Evolutionary conservation across 2,329 filamentous ascomycete genomes (phyloP), one percentile per base, ranked within the genome.

Genomic region (Penicillium sp.): DNA sequence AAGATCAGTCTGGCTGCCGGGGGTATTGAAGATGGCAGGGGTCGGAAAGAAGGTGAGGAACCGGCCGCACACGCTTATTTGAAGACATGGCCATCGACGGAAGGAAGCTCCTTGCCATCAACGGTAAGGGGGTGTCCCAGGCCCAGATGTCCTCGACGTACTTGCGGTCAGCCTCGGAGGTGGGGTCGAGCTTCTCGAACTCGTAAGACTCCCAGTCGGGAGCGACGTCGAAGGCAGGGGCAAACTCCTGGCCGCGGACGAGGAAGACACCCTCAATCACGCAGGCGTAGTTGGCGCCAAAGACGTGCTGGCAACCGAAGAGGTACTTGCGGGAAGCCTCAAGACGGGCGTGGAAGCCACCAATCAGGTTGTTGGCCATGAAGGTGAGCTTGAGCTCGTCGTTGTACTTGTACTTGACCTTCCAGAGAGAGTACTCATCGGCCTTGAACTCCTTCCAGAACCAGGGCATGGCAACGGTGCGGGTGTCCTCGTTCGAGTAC

Each of bases 311-410:
- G 65, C 79, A 83, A 63, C 93, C 93, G 76, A 98, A 97, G 70
- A 98, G 75, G 81, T 89, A 95, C 85, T 98, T 98, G 79, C 93
- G 90, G 69, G 89, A 95, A 57, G 71, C 93, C 81, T 98, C 93
- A 51, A 98, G 88, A 80, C 93, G 93, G 72, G 83, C 81, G 78
- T 96, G 95, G 83, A 98, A 95, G 72, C 93, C 93, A 75, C 81
- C 90, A 70, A 98, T 91, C 74, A 97, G 78, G 83, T 98, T 98
- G 81, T 86, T 88, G 63, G 89, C 91, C 93, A 98, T 98, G 87
- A 98, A 98, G 68, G 86, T 87, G 74, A 93, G 78, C 68, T 89
- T 96, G 61, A 98, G 82, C 84, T 98, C 93, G 52, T 95, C 84
- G 75, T 96, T 95, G 82, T 98, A 98, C 85, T 95, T 96, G 85